These are phyloP conservation scores for Ceratobasidium sp. DNA, from an alignment of 1,284 basidiomycete genomes.

Conservation along the genomic window DNA sequence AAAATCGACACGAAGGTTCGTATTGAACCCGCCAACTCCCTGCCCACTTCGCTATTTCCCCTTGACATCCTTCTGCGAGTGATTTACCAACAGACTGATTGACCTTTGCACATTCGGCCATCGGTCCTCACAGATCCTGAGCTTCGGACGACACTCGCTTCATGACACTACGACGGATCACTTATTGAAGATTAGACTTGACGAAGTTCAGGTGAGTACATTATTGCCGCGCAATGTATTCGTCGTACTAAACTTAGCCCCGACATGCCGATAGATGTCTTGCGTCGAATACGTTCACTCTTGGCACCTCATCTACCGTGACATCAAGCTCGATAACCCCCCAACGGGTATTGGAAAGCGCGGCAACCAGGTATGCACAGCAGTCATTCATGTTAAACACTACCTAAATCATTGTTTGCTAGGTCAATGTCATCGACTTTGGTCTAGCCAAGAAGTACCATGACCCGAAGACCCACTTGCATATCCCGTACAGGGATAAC, in stretches of 20 bases:
- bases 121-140: background rate
- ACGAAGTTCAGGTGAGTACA: background rate
- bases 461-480: conserved; percentile 98
- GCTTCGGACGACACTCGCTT: background rate
- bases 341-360: conserved; percentile 99
- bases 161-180: background rate
- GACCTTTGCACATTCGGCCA: background rate
- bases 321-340: conserved; percentile 99
- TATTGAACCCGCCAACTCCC: background rate
- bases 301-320: conserved; percentile 99
- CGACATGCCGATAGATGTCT: conserved; percentile 74
- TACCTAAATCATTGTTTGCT: background rate
- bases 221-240: background rate
- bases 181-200: background rate
- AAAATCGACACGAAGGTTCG: background rate
- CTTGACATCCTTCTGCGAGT: background rate
- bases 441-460: conserved; percentile 99
- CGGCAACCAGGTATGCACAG: conserved; percentile 78
- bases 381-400: background rate
- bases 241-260: background rate
- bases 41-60: background rate
- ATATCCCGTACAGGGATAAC: conserved; percentile 99
- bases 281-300: conserved; percentile 99
- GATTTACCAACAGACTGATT: background rate
- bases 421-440: conserved; percentile 98